Evolutionary conservation across 2,329 filamentous ascomycete genomes (phyloP).

Genomic region (Endothia cerciana): DNA sequence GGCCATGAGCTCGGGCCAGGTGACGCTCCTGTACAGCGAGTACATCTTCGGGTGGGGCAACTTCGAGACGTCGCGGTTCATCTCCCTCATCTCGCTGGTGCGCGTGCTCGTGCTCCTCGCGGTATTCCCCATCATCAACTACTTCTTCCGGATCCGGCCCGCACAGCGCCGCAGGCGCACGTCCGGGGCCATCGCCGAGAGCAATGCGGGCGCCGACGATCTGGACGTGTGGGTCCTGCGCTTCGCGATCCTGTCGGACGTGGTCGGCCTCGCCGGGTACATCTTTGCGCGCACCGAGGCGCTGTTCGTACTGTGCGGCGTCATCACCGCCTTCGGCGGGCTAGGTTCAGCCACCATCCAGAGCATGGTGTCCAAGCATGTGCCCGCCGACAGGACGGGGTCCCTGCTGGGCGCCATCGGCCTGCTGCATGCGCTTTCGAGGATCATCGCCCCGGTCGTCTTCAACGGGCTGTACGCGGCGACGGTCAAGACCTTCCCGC

Average conservation of each 20-base stretch:
- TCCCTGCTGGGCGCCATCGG: slow-evolving; percentile 88
- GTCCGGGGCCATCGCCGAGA: slow-evolving; percentile 46
- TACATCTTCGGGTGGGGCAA: slow-evolving; percentile 82
- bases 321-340: slow-evolving; percentile 77
- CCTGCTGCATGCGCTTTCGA: slow-evolving; percentile 78
- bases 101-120: slow-evolving; percentile 77
- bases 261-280: slow-evolving; percentile 77
- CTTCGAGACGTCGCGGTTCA: slow-evolving; percentile 77
- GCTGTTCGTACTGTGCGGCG: slow-evolving; percentile 72
- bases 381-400: slow-evolving; percentile 79
- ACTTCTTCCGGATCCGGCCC: slow-evolving; percentile 67
- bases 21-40: slow-evolving; percentile 82
- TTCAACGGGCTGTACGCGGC: slow-evolving; percentile 86
- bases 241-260: slow-evolving; percentile 73
- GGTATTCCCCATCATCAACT: slow-evolving; percentile 76
- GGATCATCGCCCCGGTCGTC: slow-evolving; percentile 77
- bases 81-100: slow-evolving; percentile 76
- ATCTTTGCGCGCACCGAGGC: slow-evolving; percentile 63
- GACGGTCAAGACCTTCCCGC: slow-evolving; percentile 78
- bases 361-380: slow-evolving; percentile 85
- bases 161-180: slow-evolving; percentile 47
- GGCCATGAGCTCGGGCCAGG: slow-evolving; percentile 78
- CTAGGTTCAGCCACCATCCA: slow-evolving; percentile 86
- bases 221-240: slow-evolving; percentile 81
- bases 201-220: slow-evolving; percentile 71